phyloP scores from a whole-genome alignment of 768 basidiomycete genomes.

The Hydnomerulius pinastri region DNA sequence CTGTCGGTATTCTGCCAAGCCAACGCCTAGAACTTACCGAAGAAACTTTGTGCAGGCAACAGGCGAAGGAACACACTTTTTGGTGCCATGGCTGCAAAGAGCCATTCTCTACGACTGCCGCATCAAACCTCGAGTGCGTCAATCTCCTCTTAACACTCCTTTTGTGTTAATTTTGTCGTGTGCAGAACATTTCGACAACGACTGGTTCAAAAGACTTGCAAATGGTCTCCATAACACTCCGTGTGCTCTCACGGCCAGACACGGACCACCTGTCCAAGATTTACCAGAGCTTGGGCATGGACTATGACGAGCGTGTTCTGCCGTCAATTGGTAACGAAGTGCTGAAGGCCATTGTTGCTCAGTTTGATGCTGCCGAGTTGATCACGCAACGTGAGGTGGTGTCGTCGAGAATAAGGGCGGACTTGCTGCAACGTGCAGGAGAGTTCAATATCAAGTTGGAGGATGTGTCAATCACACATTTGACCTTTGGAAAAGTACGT shows the following conservation, averaged over 20 bases:
- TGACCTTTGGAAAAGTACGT: constrained; percentile 83
- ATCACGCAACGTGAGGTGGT: constrained; percentile 99
- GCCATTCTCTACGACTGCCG: constrained; percentile 98
- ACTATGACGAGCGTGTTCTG: constrained; percentile 97
- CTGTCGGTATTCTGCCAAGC: background rate
- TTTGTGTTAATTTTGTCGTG: constrained; percentile 2
- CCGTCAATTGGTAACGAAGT: constrained; percentile 99
- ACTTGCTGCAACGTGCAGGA: constrained; percentile 88
- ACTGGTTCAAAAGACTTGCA: constrained; percentile 99
- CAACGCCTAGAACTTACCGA: background rate
- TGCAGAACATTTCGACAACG: constrained; percentile 94
- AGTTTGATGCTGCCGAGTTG: constrained; percentile 95
- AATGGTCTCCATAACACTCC: constrained; percentile 96
- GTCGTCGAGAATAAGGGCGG: constrained; percentile 88
- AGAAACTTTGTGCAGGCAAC: constrained; percentile 57
- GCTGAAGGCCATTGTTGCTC: constrained; percentile 95
- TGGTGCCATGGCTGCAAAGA: constrained; percentile 93
- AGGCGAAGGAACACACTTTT: constrained; percentile 93
- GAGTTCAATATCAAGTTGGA: constrained; percentile 96
- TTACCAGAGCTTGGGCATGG: constrained; percentile 91
- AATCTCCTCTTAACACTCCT: background rate
- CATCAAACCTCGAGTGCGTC: constrained; percentile 87
- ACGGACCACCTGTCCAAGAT: constrained; percentile 85
- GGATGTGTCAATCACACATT: constrained; percentile 94
- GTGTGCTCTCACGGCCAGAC: constrained; percentile 94